These are phyloP conservation scores for Oryza australiensis DNA, from an alignment of 176 grass and related monocot species.

Conservation along the genomic window DNA sequence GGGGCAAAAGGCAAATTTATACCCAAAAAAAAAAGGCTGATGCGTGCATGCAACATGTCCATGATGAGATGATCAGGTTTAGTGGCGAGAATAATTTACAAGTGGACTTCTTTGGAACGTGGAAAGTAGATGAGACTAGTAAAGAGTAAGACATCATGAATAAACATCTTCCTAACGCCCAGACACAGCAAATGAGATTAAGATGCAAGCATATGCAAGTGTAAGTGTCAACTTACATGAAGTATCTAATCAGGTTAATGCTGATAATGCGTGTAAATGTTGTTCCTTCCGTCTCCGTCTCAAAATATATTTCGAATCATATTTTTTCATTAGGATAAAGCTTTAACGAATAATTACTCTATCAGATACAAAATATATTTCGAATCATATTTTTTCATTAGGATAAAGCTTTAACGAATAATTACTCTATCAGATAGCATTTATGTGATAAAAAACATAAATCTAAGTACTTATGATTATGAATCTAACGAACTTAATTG, in stretches of 20 bases:
- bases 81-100: conserved; percentile 23
- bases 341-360: too few relatives aligned
- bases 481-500: too few relatives aligned
- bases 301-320: too few relatives aligned
- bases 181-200: not conserved
- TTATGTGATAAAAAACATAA: too few relatives aligned
- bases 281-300: too few relatives aligned
- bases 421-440: too few relatives aligned
- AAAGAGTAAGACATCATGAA: not conserved
- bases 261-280: not conserved
- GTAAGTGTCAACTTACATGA: not conserved
- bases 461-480: too few relatives aligned
- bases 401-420: too few relatives aligned
- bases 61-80: not conserved
- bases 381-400: too few relatives aligned
- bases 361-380: too few relatives aligned
- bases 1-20: not conserved
- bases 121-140: not conserved
- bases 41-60: not conserved
- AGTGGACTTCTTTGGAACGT: conserved; percentile 38
- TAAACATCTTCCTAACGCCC: not conserved
- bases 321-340: too few relatives aligned
- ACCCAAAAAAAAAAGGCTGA: not conserved
- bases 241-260: not conserved
- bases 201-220: not conserved